Evolutionary conservation across 2,329 filamentous ascomycete genomes (phyloP).

Genomic region (Nigrospora oryzae): DNA sequence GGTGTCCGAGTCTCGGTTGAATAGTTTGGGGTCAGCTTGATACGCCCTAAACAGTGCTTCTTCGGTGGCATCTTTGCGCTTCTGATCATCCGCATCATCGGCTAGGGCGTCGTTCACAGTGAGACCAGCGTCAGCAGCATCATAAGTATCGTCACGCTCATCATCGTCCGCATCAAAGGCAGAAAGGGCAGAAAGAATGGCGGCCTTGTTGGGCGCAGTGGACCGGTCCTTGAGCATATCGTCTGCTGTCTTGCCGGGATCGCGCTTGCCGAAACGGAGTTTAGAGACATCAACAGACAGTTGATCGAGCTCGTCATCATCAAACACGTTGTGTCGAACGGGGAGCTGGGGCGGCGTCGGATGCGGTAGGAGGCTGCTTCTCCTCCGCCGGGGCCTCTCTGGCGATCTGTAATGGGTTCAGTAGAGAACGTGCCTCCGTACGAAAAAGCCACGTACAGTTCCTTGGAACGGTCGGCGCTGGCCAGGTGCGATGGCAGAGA

Average conservation of each 20-base stretch:
- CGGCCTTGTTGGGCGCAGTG: slow-evolving; percentile 65
- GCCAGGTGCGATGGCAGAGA: slow-evolving; percentile 63
- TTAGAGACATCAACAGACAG: slow-evolving; percentile 58
- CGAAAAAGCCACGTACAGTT: slow-evolving; percentile 36
- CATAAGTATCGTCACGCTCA: slow-evolving; percentile 94
- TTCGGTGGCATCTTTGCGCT: slow-evolving; percentile 48
- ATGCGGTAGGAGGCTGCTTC: slow-evolving; percentile 44
- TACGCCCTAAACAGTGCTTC: slow-evolving; percentile 67
- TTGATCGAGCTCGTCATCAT: slow-evolving; percentile 71
- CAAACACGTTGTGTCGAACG: slow-evolving; percentile 64
- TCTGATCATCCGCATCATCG: slow-evolving; percentile 38
- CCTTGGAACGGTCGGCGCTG: slow-evolving; percentile 53
- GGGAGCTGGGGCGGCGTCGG: slow-evolving; percentile 50
- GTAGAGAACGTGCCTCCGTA: neutral
- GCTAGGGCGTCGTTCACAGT: slow-evolving; percentile 65
- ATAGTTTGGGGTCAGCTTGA: slow-evolving; percentile 54
- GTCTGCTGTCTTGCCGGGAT: slow-evolving; percentile 58
- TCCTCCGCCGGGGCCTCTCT: slow-evolving; percentile 16
- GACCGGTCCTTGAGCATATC: slow-evolving; percentile 58
- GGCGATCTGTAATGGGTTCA: slow-evolving; percentile 13
- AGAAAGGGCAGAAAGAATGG: slow-evolving; percentile 80
- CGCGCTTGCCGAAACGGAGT: slow-evolving; percentile 71
- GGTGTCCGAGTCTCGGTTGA: slow-evolving; percentile 63
- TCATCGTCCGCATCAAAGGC: slow-evolving; percentile 92
- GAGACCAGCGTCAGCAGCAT: slow-evolving; percentile 83